Evolutionary conservation across 371 early-diverging fungal genomes (phyloP).

Genomic region (Mucor irregularis): DNA sequence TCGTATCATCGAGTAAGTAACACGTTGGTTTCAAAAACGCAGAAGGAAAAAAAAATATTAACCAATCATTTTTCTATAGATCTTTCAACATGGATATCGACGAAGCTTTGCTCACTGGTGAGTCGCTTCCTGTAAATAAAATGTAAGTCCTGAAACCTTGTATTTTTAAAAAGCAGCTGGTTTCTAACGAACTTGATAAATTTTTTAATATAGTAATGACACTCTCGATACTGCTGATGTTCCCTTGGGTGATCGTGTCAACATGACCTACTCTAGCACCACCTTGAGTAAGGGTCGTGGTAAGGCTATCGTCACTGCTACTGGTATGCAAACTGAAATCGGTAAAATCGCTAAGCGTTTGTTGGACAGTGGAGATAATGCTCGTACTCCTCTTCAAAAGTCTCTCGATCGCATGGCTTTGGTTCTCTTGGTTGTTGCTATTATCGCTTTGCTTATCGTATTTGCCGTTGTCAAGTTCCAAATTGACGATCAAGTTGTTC

Average conservation of each 20-base stretch:
- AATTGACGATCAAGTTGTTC: constrained; percentile 53
- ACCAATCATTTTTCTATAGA: background rate
- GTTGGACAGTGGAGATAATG: constrained; percentile 32
- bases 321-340: constrained; percentile 82
- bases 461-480: constrained; percentile 63
- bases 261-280: constrained; percentile 65
- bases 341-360: constrained; percentile 71
- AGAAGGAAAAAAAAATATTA: background rate
- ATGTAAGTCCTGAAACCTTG: too few species aligned
- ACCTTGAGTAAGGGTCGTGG: constrained; percentile 45
- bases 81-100: constrained; percentile 82
- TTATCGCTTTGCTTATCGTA: constrained; percentile 67
- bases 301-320: constrained; percentile 63
- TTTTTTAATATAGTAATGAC: constrained; percentile 2
- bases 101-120: constrained; percentile 83
- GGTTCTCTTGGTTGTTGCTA: constrained; percentile 64
- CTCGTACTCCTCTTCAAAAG: constrained; percentile 67
- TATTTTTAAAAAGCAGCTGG: background rate
- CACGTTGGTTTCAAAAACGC: too few species aligned
- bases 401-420: constrained; percentile 70
- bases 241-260: constrained; percentile 58
- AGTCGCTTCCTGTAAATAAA: constrained; percentile 40
- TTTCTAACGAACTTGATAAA: background rate
- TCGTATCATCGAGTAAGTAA: constrained; percentile 61
- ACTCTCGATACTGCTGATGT: constrained; percentile 25